Evolutionary conservation across 352 stramenopile species (phyloP), one percentile per base, ranked within the genome.

Genomic region (Pythium phragmitis): DNA sequence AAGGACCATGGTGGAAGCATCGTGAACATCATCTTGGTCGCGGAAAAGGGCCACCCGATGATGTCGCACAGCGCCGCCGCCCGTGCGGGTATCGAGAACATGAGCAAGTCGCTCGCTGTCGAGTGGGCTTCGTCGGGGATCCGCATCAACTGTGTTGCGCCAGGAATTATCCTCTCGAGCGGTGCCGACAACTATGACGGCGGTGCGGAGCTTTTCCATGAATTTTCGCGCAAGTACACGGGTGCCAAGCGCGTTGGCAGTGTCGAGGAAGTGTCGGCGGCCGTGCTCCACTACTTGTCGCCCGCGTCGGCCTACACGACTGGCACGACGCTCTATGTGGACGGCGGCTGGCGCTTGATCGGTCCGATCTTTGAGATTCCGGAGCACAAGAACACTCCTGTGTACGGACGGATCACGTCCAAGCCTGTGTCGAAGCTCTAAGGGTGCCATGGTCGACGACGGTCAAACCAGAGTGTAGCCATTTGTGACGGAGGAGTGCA

Each of bases 71-170:
- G 76, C 47, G 79, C 82, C 47, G 90, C 91, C 14, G 88, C 91
- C 37, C 80, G 93, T 33, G 92, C 91, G 17, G 92, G 79, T 9
- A 88, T 98, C 19, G 89, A 97, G 70, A 98, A 97, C 68, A 82
- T 98, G 71, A 89, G 75, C 57, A 96, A 96, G 64, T 97, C 91
- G n/a, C 77, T 98, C 26, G 85, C 88, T 48, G 77, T 94, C 21
- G 94, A 98, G 75, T 98, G 94, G 94, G 93, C 94, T 28, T 77
- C 90, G 34, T 89, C 70, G n/a, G 85, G 82, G 21, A 95, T 98
- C 36, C 79, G 88, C 30, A 70, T 98, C 54, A 98, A 98, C 75
- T 96, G 85, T 61, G 91, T 98, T 12, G 77, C 91, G 57, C 92
- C 91, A 33, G 79, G 79, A 2, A 81, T 86, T 37, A 84, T 89